These are phyloP conservation scores for Pythium aquatile DNA, from an alignment of 352 stramenopile genomes.

Conservation along the genomic window DNA sequence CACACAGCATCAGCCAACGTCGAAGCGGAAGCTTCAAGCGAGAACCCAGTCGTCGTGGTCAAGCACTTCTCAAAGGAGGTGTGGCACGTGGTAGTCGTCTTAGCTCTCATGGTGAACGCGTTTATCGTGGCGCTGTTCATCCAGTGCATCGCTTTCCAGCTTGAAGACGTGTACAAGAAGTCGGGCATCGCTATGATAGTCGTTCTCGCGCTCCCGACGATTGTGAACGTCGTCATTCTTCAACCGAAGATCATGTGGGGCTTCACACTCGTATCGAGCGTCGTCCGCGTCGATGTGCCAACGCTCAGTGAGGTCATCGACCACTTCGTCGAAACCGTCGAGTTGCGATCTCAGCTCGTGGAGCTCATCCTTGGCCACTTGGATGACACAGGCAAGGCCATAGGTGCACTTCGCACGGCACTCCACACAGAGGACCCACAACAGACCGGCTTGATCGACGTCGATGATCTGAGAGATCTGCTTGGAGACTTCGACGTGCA, in stretches of 20 bases:
- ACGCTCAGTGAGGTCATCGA: conserved; percentile 36
- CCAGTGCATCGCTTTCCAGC: conserved; percentile 23
- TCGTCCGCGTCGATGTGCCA: conserved; percentile 47
- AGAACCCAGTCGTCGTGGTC: neutral
- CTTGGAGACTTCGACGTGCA: conserved; percentile 42
- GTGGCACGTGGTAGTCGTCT: neutral
- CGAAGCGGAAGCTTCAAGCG: neutral
- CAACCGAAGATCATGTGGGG: conserved; percentile 55
- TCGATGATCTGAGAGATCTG: conserved; percentile 42
- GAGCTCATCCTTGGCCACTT: conserved; percentile 33
- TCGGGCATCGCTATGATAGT: conserved; percentile 10
- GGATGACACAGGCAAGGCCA: conserved; percentile 26
- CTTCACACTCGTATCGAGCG: conserved; percentile 55
- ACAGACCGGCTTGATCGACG: conserved; percentile 37
- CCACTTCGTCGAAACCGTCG: conserved; percentile 38
- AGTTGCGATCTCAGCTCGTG: conserved; percentile 52
- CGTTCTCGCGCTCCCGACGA: conserved; percentile 35
- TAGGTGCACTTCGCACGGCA: conserved; percentile 38
- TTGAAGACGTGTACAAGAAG: conserved; percentile 8
- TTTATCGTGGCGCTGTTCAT: conserved; percentile 29
- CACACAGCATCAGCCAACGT: neutral
- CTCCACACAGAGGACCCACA: conserved; percentile 29
- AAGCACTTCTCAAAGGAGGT: neutral
- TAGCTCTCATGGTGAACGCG: conserved; percentile 15
- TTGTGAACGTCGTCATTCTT: conserved; percentile 61